Conservation (phyloP, 805 yeast genomes). For the Komagataella phaffii region DNA sequence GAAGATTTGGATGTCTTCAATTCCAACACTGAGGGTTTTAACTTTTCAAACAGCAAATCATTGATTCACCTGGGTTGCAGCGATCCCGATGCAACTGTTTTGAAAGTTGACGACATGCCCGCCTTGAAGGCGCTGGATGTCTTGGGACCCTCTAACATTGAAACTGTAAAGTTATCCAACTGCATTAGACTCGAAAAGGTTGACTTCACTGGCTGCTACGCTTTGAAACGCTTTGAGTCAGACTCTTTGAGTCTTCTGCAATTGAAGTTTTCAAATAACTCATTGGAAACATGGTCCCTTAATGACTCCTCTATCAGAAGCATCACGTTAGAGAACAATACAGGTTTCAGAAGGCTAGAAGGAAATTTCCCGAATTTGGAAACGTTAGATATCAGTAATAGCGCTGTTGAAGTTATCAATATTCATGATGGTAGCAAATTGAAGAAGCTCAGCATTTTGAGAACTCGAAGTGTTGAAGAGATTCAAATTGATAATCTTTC, state of each 20-base stretch:
- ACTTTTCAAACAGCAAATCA: neutral
- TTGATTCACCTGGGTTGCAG: neutral
- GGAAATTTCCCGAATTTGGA: neutral
- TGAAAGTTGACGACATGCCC: neutral
- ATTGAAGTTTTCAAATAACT: neutral
- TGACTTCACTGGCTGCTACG: neutral
- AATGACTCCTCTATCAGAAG: neutral
- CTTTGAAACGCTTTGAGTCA: neutral
- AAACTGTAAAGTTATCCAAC: neutral
- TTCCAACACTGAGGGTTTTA: neutral
- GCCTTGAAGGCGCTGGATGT: neutral
- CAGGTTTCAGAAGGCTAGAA: neutral
- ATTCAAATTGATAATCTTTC: neutral
- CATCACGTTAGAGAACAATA: neutral
- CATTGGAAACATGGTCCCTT: neutral
- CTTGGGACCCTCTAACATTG: neutral
- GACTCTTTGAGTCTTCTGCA: neutral
- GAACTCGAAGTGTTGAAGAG: neutral
- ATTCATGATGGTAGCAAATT: neutral
- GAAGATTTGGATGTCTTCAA: neutral
- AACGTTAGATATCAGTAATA: neutral
- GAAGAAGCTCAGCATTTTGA: neutral
- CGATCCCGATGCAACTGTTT: neutral
- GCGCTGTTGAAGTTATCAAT: neutral
- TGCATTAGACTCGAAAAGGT: neutral